Base-by-base conservation (phyloP, 2,329 filamentous ascomycete species). In the Didymellaceae sp. region DNA sequence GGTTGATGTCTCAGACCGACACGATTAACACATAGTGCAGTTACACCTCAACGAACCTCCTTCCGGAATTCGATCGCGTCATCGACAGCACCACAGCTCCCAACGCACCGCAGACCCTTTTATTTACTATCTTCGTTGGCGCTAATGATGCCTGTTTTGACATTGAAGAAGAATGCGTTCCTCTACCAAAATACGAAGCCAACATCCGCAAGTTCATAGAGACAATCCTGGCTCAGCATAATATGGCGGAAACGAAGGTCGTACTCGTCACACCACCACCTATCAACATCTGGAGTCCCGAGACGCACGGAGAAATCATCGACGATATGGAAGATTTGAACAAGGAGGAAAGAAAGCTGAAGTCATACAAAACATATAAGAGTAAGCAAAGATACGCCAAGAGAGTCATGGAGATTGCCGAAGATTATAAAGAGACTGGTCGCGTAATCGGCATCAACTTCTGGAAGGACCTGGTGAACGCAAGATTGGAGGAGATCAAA, bases 71-170 rank as follows among this genome's bases (percentile, higher is more conserved):
- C 48, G 34, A 50, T 22, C 52, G 56, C 8, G 62, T 72, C 16
- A 62, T 70, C 13, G 10, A 33, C 8, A 52, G 46, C 18, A 52
- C 61, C 8, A 68, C 61, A 14, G 18, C 48, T 1, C 57, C 60
- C 1, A n/a, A 9, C 14, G 58, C 63, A 1, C 38, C 62, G 3
- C 55, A 52, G n/a, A 73, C 69, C 5, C 62, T 75, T 18, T 64
- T 75, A 45, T 62, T 76, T 54, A 74, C 71, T 14, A 74, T 75
- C 48, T 73, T 74, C 46, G 46, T 75, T 7, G 73, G 74, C 28
- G 73, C 71, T 20, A 75, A 75, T 40, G 73, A 75, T 45, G 72
- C 73, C 18, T 73, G 67, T 49, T 48, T 73, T 21, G 33, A 62
- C n/a, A 42, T 47, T 9, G 42, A 49, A 3, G 30, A 30, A 9